Percentiles rank a stretch among this genome's conserved stretches.
Conservation (phyloP, 768 basidiomycete genomes). For the Pisolithus marmoratus region DNA sequence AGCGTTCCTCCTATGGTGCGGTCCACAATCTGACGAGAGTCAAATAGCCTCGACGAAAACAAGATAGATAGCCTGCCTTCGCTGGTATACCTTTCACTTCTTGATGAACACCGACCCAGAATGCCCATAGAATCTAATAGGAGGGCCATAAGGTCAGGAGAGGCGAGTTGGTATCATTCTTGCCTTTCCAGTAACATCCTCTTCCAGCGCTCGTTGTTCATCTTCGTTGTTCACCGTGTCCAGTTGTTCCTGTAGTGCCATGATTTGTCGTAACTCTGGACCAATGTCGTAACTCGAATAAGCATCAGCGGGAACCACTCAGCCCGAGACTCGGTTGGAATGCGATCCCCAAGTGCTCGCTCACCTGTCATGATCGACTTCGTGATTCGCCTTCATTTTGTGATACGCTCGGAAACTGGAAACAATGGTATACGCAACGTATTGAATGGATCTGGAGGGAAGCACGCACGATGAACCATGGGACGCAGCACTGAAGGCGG, state of each 20-base stretch:
- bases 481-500: not conserved
- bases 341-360: no score
- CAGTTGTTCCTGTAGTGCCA: not conserved
- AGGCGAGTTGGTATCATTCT: no score
- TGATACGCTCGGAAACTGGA: not conserved
- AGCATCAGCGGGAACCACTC: not conserved
- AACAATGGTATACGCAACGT: not conserved
- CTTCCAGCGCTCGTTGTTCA: not conserved
- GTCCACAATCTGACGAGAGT: no score
- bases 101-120: no score
- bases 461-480: not conserved
- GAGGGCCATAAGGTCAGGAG: no score
- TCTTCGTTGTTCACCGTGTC: not conserved
- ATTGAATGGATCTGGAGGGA: not conserved
- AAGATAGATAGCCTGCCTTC: no score
- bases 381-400: not conserved
- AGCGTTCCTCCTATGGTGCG: no score
- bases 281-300: not conserved
- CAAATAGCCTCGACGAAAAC: no score
- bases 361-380: not conserved
- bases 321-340: not conserved
- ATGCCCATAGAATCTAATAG: no score
- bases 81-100: no score
- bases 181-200: no score
- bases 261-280: not conserved